Conservation (phyloP, 192 early-diverging fungal genomes). For the Neocallimastix lanati region DNA sequence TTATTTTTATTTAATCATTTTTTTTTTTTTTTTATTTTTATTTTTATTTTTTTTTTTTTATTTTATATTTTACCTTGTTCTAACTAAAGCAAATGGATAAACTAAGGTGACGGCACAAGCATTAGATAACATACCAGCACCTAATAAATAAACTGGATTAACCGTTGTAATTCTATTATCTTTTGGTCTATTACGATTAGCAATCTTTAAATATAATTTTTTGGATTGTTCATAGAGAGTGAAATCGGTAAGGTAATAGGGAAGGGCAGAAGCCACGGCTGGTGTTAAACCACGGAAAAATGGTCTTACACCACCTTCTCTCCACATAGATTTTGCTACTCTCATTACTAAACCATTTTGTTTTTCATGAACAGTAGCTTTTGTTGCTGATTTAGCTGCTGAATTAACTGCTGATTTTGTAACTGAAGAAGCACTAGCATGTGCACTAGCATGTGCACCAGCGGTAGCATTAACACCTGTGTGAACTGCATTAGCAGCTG, state of each 20-base stretch:
- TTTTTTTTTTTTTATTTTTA: too few relatives aligned
- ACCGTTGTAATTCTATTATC: slow-evolving; percentile 17
- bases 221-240: slow-evolving; percentile 3
- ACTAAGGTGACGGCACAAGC: slow-evolving; percentile 45
- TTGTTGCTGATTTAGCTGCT: neutral
- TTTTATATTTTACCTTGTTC: slow-evolving; percentile 36
- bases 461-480: neutral
- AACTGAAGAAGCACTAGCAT: neutral
- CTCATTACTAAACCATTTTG: slow-evolving; percentile 12
- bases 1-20: too few relatives aligned
- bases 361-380: neutral
- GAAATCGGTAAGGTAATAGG: neutral
- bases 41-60: too few relatives aligned
- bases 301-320: slow-evolving; percentile 30
- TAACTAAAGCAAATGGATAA: slow-evolving; percentile 52
- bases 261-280: slow-evolving; percentile 5
- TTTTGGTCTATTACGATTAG: slow-evolving; percentile 5
- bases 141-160: slow-evolving; percentile 22
- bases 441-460: too few relatives aligned
- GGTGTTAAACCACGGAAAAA: slow-evolving; percentile 46
- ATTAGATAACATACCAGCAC: slow-evolving; percentile 46
- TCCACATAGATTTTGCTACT: slow-evolving; percentile 40
- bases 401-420: neutral
- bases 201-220: slow-evolving; percentile 1
- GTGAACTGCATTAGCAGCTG: neutral